phyloP scores from a whole-genome alignment of 306 rosid genomes.

The Castanea sativa region DNA sequence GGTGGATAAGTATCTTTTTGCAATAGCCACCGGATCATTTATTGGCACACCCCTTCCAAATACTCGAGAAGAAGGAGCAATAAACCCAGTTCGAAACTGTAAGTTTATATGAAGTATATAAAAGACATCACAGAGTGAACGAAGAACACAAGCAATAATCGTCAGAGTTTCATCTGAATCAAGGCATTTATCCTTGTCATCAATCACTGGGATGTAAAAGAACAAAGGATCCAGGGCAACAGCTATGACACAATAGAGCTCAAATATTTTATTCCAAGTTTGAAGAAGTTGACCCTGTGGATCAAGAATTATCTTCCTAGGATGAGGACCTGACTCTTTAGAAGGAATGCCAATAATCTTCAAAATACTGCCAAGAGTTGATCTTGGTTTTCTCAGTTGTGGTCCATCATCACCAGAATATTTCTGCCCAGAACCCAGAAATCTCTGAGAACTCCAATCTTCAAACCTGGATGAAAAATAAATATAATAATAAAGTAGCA shows the following conservation, averaged over 20 bases:
- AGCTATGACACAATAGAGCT: constrained; percentile 63
- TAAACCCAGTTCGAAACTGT: constrained; percentile 75
- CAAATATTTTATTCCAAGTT: constrained; percentile 82
- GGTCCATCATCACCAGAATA: constrained; percentile 22
- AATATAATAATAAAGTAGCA: neutral
- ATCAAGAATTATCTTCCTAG: constrained; percentile 47
- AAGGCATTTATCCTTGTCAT: constrained; percentile 33
- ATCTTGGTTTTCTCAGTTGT: constrained; percentile 27
- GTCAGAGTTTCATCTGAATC: constrained; percentile 25
- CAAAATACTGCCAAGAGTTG: constrained; percentile 21
- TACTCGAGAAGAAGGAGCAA: constrained; percentile 79
- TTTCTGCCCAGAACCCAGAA: constrained; percentile 28
- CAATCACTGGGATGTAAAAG: constrained; percentile 58
- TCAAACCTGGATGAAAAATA: constrained; percentile 45
- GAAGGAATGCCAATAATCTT: constrained; percentile 5
- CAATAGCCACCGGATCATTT: constrained; percentile 51
- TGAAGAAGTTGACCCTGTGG: constrained; percentile 78
- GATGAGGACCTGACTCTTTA: constrained; percentile 9
- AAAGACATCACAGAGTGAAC: constrained; percentile 71
- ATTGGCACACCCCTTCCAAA: constrained; percentile 79
- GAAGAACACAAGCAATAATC: constrained; percentile 66
- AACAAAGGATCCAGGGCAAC: constrained; percentile 82
- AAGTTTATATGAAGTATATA: constrained; percentile 63
- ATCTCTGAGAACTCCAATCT: constrained; percentile 53
- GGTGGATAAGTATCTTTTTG: constrained; percentile 60